phyloP scores from a whole-genome alignment of 257 asterid species.

The Apocynum venetum region DNA sequence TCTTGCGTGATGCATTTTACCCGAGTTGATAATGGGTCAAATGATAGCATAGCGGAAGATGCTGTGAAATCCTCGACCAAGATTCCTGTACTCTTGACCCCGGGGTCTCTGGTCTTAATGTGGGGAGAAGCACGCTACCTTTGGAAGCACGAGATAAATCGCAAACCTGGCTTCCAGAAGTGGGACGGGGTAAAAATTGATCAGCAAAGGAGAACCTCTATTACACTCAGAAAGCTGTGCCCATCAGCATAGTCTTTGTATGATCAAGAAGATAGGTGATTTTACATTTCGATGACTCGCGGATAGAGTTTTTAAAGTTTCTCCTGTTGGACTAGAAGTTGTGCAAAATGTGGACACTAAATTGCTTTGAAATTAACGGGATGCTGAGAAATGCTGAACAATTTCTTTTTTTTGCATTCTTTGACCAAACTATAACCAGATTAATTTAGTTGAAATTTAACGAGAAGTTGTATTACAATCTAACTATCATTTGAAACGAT shows the following conservation, averaged over 20 bases:
- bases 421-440: too few relatives aligned
- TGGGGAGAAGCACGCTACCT: conserved; percentile 82
- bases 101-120: conserved; percentile 77
- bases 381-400: too few relatives aligned
- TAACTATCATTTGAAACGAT: too few relatives aligned
- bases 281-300: background rate
- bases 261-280: background rate
- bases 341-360: too few relatives aligned
- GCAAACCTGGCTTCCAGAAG: conserved; percentile 63
- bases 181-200: conserved; percentile 63
- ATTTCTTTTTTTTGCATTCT: too few relatives aligned
- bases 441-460: too few relatives aligned
- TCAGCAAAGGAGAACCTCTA: conserved; percentile 67
- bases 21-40: conserved; percentile 21
- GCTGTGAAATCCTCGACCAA: conserved; percentile 16
- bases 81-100: conserved; percentile 56
- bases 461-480: too few relatives aligned
- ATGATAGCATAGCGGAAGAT: conserved; percentile 5
- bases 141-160: conserved; percentile 90
- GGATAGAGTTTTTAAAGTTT: too few relatives aligned
- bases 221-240: conserved; percentile 70
- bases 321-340: background rate
- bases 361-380: too few relatives aligned
- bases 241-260: conserved; percentile 14
- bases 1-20: conserved; percentile 78